A percentile compares a stretch with the other conserved stretches of the same genome.
These are phyloP conservation scores for Naumovozyma dairenensis DNA, from an alignment of 805 yeast species.

Conservation along the genomic window DNA sequence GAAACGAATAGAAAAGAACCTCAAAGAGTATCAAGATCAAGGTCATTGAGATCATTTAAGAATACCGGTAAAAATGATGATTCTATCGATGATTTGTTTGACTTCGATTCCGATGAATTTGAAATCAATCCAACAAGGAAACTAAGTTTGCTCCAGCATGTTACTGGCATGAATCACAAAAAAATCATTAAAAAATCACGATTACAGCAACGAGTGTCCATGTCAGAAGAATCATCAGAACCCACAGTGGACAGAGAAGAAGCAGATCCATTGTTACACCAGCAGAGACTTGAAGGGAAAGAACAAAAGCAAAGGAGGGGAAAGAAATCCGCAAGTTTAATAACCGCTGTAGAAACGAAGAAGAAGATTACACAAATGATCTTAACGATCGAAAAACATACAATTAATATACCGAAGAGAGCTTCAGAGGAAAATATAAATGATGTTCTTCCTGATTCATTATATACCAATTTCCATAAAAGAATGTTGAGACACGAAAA, in stretches of 20 bases:
- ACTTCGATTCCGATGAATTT: conserved; percentile 29
- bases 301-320: neutral
- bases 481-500: conserved; percentile 57
- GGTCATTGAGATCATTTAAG: conserved; percentile 14
- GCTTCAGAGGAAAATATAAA: neutral
- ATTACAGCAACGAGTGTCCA: neutral
- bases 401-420: conserved; percentile 1
- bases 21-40: conserved; percentile 1
- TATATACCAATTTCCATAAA: conserved; percentile 41
- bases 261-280: too few species aligned
- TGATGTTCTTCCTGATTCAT: conserved; percentile 41
- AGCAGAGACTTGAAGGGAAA: neutral
- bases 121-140: conserved; percentile 14
- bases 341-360: too few species aligned
- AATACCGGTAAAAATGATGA: conserved; percentile 3
- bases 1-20: too few species aligned
- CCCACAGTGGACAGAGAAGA: neutral
- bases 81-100: conserved; percentile 22
- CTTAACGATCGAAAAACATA: conserved; percentile 9
- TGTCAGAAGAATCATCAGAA: neutral
- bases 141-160: too few species aligned
- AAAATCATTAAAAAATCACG: conserved; percentile 4
- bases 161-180: too few species aligned
- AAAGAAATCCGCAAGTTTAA: conserved; percentile 1
- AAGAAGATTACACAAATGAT: conserved; percentile 15